Conservation (phyloP, 2,329 filamentous ascomycete genomes). For the Sphaerostilbella broomeana region DNA sequence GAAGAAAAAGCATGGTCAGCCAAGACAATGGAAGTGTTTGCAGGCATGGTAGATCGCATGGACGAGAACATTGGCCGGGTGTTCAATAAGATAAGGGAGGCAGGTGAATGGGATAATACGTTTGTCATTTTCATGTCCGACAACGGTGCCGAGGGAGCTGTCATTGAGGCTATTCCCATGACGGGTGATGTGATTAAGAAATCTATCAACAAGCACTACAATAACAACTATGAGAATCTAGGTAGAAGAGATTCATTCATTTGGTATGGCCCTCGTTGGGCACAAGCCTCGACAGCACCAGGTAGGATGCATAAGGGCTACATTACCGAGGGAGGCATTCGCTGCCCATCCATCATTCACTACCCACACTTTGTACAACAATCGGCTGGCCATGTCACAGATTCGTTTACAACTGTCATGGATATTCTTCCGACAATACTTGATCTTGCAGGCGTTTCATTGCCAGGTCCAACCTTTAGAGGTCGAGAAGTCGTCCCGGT, state of each 20-base stretch:
- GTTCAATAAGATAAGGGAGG: constrained; percentile 47
- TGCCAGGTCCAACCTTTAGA: neutral
- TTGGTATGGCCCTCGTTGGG: constrained; percentile 55
- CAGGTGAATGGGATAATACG: constrained; percentile 48
- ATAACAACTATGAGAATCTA: constrained; percentile 44
- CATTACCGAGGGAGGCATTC: constrained; percentile 42
- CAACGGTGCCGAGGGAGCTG: constrained; percentile 55
- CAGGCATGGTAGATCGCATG: constrained; percentile 58
- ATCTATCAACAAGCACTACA: constrained; percentile 48
- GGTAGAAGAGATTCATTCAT: constrained; percentile 51
- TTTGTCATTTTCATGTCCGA: constrained; percentile 57
- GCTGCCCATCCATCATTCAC: constrained; percentile 4
- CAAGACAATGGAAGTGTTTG: constrained; percentile 55
- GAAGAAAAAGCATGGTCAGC: constrained; percentile 42
- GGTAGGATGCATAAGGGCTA: constrained; percentile 31
- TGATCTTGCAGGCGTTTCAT: constrained; percentile 3
- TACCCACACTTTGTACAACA: constrained; percentile 1
- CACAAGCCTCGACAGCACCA: constrained; percentile 34
- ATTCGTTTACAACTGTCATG: constrained; percentile 7
- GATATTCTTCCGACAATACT: constrained; percentile 6
- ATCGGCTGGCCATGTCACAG: neutral
- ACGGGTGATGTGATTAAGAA: constrained; percentile 36
- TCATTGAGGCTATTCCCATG: constrained; percentile 42
- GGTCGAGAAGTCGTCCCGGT: constrained; percentile 5
- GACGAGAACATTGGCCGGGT: constrained; percentile 55